Conservation (phyloP, 805 yeast species). For the Metschnikowia lunata region DNA sequence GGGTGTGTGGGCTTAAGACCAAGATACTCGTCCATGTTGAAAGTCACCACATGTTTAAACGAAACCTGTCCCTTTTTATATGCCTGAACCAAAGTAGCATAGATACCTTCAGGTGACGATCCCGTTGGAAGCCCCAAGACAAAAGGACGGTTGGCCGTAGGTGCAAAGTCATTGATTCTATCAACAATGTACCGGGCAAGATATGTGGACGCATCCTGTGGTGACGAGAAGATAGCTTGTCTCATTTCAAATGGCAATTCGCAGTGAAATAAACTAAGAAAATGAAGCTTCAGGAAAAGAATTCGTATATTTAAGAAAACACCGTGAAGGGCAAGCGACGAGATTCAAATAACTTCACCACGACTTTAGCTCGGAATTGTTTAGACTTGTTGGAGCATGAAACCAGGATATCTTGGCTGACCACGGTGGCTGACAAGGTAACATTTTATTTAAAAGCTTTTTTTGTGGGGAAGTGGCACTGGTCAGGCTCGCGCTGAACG, state of each 20-base stretch:
- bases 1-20: conserved; percentile 44
- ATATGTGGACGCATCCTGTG: conserved; percentile 39
- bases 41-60: conserved; percentile 51
- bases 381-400: too few relatives aligned
- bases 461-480: too few relatives aligned
- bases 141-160: conserved; percentile 44
- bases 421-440: too few relatives aligned
- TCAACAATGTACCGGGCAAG: conserved; percentile 45
- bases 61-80: conserved; percentile 40
- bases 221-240: conserved; percentile 26
- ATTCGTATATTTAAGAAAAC: too few relatives aligned
- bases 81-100: conserved; percentile 41
- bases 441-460: too few relatives aligned
- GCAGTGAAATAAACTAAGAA: too few relatives aligned
- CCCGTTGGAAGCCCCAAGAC: conserved; percentile 61
- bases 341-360: too few relatives aligned
- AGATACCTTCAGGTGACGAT: conserved; percentile 56
- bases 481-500: background rate
- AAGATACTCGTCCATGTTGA: conserved; percentile 60
- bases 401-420: too few relatives aligned
- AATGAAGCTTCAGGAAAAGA: too few relatives aligned
- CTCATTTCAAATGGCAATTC: conserved; percentile 5
- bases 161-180: conserved; percentile 41
- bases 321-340: too few relatives aligned
- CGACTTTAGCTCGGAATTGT: too few relatives aligned